These are phyloP conservation scores for Elymus sibiricus DNA, from an alignment of 176 grass and related monocot genomes.

Conservation along the genomic window DNA sequence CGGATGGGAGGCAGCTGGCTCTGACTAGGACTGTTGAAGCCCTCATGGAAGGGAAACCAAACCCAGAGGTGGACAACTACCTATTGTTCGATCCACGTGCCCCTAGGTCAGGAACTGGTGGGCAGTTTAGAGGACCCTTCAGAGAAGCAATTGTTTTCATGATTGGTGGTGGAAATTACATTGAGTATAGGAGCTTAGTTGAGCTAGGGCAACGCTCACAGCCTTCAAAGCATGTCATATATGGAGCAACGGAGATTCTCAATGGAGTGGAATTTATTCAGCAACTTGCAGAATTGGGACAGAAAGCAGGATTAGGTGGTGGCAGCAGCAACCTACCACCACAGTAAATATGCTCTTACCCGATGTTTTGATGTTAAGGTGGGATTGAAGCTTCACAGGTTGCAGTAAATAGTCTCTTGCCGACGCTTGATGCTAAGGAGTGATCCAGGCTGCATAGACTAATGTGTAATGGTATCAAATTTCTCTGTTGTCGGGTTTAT, in stretches of 20 bases:
- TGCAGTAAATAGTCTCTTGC: slow-evolving; percentile 36
- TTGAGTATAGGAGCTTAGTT: slow-evolving; percentile 93
- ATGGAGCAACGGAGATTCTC: slow-evolving; percentile 88
- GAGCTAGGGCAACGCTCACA: slow-evolving; percentile 79
- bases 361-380: slow-evolving; percentile 18
- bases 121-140: slow-evolving; percentile 88
- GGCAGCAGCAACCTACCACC: slow-evolving; percentile 37
- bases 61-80: slow-evolving; percentile 87
- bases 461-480: not conserved
- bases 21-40: slow-evolving; percentile 87
- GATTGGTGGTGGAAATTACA: slow-evolving; percentile 97
- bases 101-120: slow-evolving; percentile 68
- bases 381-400: slow-evolving; percentile 19
- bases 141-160: slow-evolving; percentile 99
- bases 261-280: slow-evolving; percentile 86
- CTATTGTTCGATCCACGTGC: slow-evolving; percentile 81
- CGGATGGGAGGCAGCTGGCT: slow-evolving; percentile 79
- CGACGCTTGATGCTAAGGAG: slow-evolving; percentile 27
- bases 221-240: slow-evolving; percentile 83
- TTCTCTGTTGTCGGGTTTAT: slow-evolving; percentile 25
- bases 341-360: slow-evolving; percentile 46
- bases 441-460: slow-evolving; percentile 29
- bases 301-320: slow-evolving; percentile 77
- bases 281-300: slow-evolving; percentile 79
- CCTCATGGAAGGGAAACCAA: slow-evolving; percentile 90